Conservation (phyloP, 805 yeast species). For the Ogataea degrootiae region DNA sequence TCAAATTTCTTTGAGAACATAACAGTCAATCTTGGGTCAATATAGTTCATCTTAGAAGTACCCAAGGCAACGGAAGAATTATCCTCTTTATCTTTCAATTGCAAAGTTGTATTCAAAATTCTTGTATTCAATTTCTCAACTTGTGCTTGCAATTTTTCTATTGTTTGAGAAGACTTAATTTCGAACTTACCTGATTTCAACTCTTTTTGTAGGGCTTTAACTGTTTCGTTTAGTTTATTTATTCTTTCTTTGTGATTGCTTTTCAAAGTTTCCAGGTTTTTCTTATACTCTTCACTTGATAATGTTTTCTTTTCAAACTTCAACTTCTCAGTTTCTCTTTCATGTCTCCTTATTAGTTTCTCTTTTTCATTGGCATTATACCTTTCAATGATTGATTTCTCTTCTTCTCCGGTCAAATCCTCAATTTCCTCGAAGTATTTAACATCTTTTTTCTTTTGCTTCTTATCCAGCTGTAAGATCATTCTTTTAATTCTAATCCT, state of each 20-base stretch:
- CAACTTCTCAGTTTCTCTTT: constrained; percentile 72
- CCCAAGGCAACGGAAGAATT: constrained; percentile 90
- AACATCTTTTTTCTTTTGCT: constrained; percentile 42
- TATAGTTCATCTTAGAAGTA: constrained; percentile 90
- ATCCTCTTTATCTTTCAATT: constrained; percentile 87
- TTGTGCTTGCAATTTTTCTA: constrained; percentile 70
- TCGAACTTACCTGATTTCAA: constrained; percentile 54
- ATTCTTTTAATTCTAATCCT: constrained; percentile 68
- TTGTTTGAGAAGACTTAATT: constrained; percentile 45
- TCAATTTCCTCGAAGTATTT: constrained; percentile 64
- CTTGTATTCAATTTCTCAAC: constrained; percentile 69
- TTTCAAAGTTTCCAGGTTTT: constrained; percentile 45
- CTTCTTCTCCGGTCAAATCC: constrained; percentile 62
- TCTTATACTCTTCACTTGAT: constrained; percentile 49
- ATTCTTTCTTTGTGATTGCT: constrained; percentile 53
- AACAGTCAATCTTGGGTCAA: constrained; percentile 89
- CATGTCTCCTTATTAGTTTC: constrained; percentile 58
- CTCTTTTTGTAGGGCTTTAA: constrained; percentile 52
- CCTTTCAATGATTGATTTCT: constrained; percentile 49
- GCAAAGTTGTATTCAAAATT: constrained; percentile 62
- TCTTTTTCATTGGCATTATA: constrained; percentile 64
- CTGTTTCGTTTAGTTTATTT: constrained; percentile 47
- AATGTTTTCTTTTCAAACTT: constrained; percentile 52
- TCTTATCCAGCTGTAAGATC: constrained; percentile 61
- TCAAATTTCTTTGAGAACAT: constrained; percentile 79